phyloP scores from a whole-genome alignment of 2,329 filamentous ascomycete genomes.

The Calonectria leucothoes region DNA sequence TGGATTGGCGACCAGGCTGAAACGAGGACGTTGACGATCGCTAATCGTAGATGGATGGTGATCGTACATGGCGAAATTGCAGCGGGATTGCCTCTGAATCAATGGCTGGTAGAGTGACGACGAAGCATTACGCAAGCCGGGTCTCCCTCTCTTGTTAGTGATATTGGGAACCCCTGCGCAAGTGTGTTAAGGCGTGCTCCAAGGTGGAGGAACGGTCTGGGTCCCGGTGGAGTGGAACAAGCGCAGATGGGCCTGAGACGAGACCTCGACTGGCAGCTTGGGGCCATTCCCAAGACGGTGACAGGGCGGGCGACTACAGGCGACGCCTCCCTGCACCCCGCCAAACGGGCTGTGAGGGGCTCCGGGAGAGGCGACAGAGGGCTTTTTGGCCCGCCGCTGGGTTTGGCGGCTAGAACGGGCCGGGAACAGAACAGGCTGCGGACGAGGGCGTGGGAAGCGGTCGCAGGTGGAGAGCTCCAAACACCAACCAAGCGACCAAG shows the following conservation, averaged over 20 bases:
- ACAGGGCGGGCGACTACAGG: background rate
- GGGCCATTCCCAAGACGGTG: constrained; percentile 9
- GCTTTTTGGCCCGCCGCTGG: background rate
- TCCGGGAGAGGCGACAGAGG: background rate
- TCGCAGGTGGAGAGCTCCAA: background rate
- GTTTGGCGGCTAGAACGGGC: constrained; percentile 14
- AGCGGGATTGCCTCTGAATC: background rate
- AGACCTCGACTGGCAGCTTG: background rate
- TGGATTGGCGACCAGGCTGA: background rate
- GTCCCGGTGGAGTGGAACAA: constrained; percentile 35
- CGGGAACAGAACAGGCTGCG: background rate
- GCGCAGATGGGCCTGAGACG: constrained; percentile 1
- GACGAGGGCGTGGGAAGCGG: background rate
- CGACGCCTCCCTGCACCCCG: constrained; percentile 5
- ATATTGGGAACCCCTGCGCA: background rate
- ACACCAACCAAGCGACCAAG: background rate
- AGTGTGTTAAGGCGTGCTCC: background rate
- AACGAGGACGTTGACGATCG: background rate
- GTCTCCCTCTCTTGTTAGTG: background rate
- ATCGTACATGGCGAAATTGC: constrained; percentile 1
- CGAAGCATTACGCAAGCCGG: constrained; percentile 38
- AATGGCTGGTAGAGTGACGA: constrained; percentile 13
- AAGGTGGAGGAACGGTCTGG: constrained; percentile 37
- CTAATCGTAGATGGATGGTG: background rate
- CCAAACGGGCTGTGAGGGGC: background rate